These are phyloP conservation scores for Platanthera zijinensis DNA, from an alignment of 106 monocot species.

Conservation along the genomic window DNA sequence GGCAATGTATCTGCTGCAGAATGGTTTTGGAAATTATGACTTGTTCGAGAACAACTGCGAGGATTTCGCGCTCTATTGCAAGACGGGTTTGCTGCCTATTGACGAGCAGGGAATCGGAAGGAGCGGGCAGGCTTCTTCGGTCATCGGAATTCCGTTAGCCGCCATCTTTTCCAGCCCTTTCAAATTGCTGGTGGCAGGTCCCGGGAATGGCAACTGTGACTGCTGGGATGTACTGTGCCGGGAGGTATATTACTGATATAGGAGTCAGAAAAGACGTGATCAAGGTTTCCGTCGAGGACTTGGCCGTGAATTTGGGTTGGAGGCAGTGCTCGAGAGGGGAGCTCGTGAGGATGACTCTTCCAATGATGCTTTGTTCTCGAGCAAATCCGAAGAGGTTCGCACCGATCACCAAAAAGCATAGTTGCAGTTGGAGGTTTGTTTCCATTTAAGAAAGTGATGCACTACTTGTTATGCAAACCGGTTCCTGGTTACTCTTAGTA, in stretches of 20 bases:
- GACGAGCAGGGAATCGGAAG: constrained; percentile 62
- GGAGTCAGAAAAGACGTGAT: constrained; percentile 91
- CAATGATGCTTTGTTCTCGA: neutral
- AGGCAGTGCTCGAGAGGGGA: neutral
- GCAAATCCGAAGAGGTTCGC: neutral
- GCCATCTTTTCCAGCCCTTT: constrained; percentile 73
- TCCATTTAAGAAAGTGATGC: neutral
- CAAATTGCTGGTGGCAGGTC: constrained; percentile 66
- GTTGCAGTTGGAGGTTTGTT: neutral
- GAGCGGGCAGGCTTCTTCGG: constrained; percentile 83
- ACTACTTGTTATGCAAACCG: neutral
- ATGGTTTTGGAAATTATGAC: constrained; percentile 81
- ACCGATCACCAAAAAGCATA: neutral
- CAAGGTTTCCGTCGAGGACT: constrained; percentile 73
- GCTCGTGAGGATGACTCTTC: neutral
- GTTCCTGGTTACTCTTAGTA: neutral
- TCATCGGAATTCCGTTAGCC: constrained; percentile 61
- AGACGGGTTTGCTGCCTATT: constrained; percentile 64
- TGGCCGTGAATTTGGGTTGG: constrained; percentile 39
- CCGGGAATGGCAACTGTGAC: constrained; percentile 85
- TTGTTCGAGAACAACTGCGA: constrained; percentile 90
- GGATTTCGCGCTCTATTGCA: constrained; percentile 95
- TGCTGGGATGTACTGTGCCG: constrained; percentile 86
- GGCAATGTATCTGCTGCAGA: constrained; percentile 85
- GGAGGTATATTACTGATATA: constrained; percentile 81